Percentiles rank a stretch among this genome's conserved stretches.
These are phyloP conservation scores for Leccinum truebloodii DNA, from an alignment of 768 basidiomycete species.

Conservation along the genomic window DNA sequence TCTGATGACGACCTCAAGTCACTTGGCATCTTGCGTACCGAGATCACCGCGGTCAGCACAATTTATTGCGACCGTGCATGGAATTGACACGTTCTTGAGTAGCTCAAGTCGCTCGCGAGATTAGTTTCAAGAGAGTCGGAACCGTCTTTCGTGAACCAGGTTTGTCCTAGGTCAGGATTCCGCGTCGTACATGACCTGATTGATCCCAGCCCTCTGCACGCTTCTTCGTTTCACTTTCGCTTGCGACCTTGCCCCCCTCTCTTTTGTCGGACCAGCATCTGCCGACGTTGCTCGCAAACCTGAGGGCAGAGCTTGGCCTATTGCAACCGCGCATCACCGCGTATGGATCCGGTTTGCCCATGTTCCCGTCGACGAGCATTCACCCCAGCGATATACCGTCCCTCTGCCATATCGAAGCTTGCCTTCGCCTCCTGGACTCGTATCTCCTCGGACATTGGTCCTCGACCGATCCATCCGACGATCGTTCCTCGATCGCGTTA, in stretches of 20 bases:
- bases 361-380: slow-evolving; percentile 33
- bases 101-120: slow-evolving; percentile 40
- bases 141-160: slow-evolving; percentile 24
- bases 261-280: slow-evolving; percentile 37
- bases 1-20: slow-evolving; percentile 49
- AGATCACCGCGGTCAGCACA: slow-evolving; percentile 52
- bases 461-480: slow-evolving; percentile 14
- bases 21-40: slow-evolving; percentile 56
- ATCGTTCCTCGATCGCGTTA: slow-evolving; percentile 10
- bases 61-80: neutral
- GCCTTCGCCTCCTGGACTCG: slow-evolving; percentile 61
- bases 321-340: slow-evolving; percentile 40
- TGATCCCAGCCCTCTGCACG: slow-evolving; percentile 49
- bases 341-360: slow-evolving; percentile 41
- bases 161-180: slow-evolving; percentile 7
- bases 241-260: slow-evolving; percentile 50
- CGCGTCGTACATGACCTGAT: slow-evolving; percentile 8
- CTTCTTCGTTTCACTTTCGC: slow-evolving; percentile 51
- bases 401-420: slow-evolving; percentile 51
- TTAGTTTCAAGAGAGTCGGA: slow-evolving; percentile 38
- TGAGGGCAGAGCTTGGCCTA: slow-evolving; percentile 40
- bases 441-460: slow-evolving; percentile 64
- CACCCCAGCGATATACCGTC: slow-evolving; percentile 32
- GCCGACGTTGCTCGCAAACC: slow-evolving; percentile 31
- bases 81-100: slow-evolving; percentile 11